phyloP scores from a whole-genome alignment of 2,329 filamentous ascomycete genomes.

The Pleomassaria siparia region DNA sequence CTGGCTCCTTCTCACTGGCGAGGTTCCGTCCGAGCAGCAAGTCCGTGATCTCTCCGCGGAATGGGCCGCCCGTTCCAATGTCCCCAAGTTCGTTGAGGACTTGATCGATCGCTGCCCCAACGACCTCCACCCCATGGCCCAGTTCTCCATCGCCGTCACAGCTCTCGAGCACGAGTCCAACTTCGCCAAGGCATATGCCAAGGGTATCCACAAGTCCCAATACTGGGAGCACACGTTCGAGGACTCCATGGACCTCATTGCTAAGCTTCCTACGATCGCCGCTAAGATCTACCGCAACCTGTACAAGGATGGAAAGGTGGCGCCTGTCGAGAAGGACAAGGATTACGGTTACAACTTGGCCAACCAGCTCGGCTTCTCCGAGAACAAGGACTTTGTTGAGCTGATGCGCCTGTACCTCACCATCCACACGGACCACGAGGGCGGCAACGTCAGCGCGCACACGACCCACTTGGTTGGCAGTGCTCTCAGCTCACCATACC shows the following conservation, averaged over 20 bases:
- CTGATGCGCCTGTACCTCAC: conserved; percentile 98
- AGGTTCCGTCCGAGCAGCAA: conserved; percentile 97
- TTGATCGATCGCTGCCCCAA: conserved; percentile 99
- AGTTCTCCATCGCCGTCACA: conserved; percentile 96
- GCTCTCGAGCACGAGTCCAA: conserved; percentile 98
- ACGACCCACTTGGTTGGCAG: conserved; percentile 97
- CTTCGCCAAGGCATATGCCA: conserved; percentile 98
- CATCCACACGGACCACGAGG: conserved; percentile 99
- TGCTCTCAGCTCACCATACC: conserved; percentile 94
- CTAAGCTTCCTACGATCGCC: conserved; percentile 97
- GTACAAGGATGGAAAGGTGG: conserved; percentile 99
- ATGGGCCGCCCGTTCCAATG: conserved; percentile 95
- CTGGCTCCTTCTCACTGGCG: conserved; percentile 98
- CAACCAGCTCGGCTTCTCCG: conserved; percentile 96
- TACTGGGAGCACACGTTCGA: conserved; percentile 99
- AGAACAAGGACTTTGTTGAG: conserved; percentile 96
- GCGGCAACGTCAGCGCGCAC: conserved; percentile 97
- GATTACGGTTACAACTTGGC: conserved; percentile 99
- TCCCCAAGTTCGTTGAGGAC: conserved; percentile 98
- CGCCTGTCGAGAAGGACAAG: conserved; percentile 95
- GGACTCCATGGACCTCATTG: conserved; percentile 99
- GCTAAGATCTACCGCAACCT: conserved; percentile 99
- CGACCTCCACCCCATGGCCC: conserved; percentile 99
- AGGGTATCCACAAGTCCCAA: conserved; percentile 98
- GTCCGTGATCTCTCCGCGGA: conserved; percentile 97